These are phyloP conservation scores for Arabidopsis hybrid DNA, from an alignment of 441 rosid species.

Conservation along the genomic window DNA sequence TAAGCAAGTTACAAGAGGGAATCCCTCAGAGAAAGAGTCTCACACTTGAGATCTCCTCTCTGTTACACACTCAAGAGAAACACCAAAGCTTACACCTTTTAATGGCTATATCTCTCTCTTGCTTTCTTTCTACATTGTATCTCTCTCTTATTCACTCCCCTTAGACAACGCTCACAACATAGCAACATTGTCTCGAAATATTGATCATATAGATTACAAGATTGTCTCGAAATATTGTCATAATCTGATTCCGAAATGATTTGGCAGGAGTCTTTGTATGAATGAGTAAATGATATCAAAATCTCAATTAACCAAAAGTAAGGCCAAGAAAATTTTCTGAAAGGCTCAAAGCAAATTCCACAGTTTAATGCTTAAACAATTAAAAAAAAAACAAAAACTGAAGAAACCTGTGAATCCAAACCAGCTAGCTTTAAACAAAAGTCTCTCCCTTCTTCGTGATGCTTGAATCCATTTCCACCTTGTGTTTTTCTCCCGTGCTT, in stretches of 20 bases:
- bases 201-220: conserved; percentile 31
- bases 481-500: neutral
- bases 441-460: neutral
- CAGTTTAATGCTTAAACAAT: conserved; percentile 12
- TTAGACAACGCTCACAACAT: no score
- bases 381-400: neutral
- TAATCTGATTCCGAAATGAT: conserved; percentile 2
- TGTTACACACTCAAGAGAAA: no score
- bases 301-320: conserved; percentile 27
- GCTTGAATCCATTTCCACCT: conserved; percentile 13
- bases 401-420: conserved; percentile 26
- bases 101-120: no score
- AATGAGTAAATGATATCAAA: conserved; percentile 30
- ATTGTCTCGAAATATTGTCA: conserved; percentile 8
- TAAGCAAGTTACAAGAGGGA: no score
- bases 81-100: no score
- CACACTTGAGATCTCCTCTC: no score
- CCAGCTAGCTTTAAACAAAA: conserved; percentile 26
- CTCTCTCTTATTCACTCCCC: no score
- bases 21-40: no score
- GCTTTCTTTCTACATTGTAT: no score
- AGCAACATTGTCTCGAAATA: no score
- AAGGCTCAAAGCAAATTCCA: conserved; percentile 7
- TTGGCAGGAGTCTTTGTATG: conserved; percentile 2
- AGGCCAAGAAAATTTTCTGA: conserved; percentile 9